Evolutionary conservation across 768 basidiomycete genomes (phyloP), one percentile per base, ranked within the genome.

Genomic region (Mrakia gelida): DNA sequence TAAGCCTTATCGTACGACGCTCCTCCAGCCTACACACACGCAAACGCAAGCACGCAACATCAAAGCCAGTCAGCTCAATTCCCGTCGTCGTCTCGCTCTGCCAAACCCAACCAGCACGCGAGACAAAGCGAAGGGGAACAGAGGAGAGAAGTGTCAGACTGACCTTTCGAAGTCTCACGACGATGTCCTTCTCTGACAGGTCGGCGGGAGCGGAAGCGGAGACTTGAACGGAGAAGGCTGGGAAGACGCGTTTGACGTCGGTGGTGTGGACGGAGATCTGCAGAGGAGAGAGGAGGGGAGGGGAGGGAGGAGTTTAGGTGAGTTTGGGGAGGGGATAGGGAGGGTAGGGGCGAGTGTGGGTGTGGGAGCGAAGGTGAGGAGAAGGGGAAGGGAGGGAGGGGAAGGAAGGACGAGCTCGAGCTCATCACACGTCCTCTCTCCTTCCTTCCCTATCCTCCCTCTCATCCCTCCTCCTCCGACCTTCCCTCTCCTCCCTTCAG

Each of bases 191-290:
- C 88, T 85, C 92, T 80, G 90, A 91, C 79, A 98, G 85, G 85
- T 97, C 95, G 74, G 92, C 91, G 83, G 88, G 89, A 83, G 93
- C 91, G 73, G 88, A 88, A 52, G 94, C 94, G 21, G 92, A 88
- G 77, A 98, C 92, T 82, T 97, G 94, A 82, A 97, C 91, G 73
- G 93, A 93, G 86, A 88, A 95, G 78, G 86, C 81, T 49, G 90
- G 88, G 81, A 98, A 85, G 76, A 91, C 90, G 68, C 86, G 83
- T 86, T 97, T 96, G 85, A 97, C 93, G 85, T 94, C 91, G 80
- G 92, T 92, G 34, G 90, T 82, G 82, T 98, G 95, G 5, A 98
- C 94, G 78, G 95, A 96, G 82, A 96, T 92, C 94, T 95, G 81
- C 81, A 92, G 89, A 86, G 93, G 92, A 54, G 67, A 32, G 15